These are phyloP conservation scores for Diaporthe ilicicola DNA, from an alignment of 2,329 filamentous ascomycete species.

Conservation along the genomic window DNA sequence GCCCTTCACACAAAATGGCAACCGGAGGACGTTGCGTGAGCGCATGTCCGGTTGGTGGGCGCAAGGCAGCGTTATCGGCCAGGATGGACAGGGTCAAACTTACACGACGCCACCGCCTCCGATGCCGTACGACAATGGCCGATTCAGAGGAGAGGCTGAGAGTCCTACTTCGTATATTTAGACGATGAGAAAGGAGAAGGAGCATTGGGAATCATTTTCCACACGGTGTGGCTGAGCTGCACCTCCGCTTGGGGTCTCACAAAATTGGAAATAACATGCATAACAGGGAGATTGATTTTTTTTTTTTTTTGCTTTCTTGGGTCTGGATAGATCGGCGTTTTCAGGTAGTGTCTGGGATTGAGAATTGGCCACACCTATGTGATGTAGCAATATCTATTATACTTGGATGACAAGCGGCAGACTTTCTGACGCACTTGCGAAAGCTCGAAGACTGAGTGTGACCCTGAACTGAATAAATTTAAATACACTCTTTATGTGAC, in stretches of 20 bases:
- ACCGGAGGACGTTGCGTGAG: constrained; percentile 10
- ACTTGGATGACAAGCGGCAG: background rate
- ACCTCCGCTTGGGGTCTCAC: background rate
- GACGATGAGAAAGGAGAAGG: background rate
- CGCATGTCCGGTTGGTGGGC: constrained; percentile 30
- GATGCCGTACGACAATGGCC: constrained; percentile 27
- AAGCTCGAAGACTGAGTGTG: no score
- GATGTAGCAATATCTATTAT: background rate
- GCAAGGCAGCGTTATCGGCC: background rate
- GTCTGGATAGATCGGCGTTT: constrained; percentile 5
- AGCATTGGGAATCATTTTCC: background rate
- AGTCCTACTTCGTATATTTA: background rate
- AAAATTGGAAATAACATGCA: constrained; percentile 2
- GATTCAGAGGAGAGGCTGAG: background rate
- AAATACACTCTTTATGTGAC: no score
- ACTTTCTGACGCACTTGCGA: no score
- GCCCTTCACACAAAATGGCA: background rate
- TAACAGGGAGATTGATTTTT: background rate
- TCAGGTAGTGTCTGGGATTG: background rate
- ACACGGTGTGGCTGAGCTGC: background rate
- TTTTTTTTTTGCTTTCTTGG: background rate
- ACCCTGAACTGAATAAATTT: no score
- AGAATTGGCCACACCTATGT: background rate
- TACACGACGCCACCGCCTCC: constrained; percentile 27
- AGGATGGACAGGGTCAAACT: background rate